Evolutionary conservation across 345 rosid genomes (phyloP).

Genomic region (Arabis alpina): DNA sequence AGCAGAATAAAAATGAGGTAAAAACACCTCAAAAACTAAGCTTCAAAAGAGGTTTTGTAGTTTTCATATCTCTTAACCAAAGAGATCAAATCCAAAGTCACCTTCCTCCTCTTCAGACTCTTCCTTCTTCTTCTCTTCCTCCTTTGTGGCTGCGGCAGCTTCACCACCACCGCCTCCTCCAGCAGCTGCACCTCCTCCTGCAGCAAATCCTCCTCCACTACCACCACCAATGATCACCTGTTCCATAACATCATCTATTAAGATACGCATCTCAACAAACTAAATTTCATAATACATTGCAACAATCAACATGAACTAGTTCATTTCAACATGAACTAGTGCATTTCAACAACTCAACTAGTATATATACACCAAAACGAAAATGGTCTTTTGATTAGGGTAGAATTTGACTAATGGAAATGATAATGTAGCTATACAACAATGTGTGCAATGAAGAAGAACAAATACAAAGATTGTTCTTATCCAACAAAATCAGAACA

Average conservation of each 20-base stretch:
- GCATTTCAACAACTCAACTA: no score
- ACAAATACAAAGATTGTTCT: neutral
- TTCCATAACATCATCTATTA: neutral
- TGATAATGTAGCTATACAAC: neutral
- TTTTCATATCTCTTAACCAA: constrained; percentile 47
- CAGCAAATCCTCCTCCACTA: constrained; percentile 54
- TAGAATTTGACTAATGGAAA: no score
- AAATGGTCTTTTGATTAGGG: no score
- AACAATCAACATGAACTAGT: neutral
- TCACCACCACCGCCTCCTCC: constrained; percentile 59
- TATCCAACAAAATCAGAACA: neutral
- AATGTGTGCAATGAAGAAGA: neutral
- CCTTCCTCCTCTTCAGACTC: constrained; percentile 68
- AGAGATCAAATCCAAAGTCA: constrained; percentile 72
- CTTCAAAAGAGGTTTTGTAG: neutral
- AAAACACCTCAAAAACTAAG: constrained; percentile 19
- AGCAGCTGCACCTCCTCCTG: constrained; percentile 53
- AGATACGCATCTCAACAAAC: neutral
- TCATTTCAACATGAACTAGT: neutral
- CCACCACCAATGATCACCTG: constrained; percentile 63
- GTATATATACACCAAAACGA: neutral
- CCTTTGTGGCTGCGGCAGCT: constrained; percentile 51
- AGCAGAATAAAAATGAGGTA: neutral
- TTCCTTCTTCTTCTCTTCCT: constrained; percentile 68
- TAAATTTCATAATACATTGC: neutral